Evolutionary conservation across 106 monocot species (phyloP), one percentile per base, ranked within the genome.

Genomic region (Dendrobium chrysotoxum): DNA sequence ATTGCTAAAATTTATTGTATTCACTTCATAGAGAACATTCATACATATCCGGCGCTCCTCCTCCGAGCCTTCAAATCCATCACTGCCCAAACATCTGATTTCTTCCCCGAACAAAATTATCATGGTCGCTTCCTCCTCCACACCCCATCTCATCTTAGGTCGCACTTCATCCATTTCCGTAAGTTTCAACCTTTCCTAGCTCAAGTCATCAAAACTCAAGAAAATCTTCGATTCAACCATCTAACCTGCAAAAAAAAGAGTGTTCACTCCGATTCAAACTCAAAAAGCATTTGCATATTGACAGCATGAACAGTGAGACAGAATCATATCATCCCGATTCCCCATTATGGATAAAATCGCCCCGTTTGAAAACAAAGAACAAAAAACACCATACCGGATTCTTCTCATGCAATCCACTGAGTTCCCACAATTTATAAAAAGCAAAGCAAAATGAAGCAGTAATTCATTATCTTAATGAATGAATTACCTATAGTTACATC

Each of bases 41-140:
- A 82, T 70, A 17, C 84, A 89, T 40, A 92, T 89, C 66, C 40
- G 78, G 70, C 41, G 67, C 77, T 92, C 95, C 28, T 87, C 89
- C 10, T 87, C 78, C 1, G 85, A 89, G 18, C 89, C 79, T 1
- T 83, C 85, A 64, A 91, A 84, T 66, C 25, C 64, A 77, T 86
- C 85, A 9, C 39, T n/a, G 5, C 28, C 21, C 64, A 89, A 75
- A 50, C 17, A 61, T 26, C 15, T 45, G 8, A 86, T 67, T 44
- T 87, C 87, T 44, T 83, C 77, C 53, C 85, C 89, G 75, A 89
- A 87, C 79, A 93, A 55, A 79, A 80, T 82, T 77, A n/a, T 72
- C 75, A 85, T 85, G 28, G 42, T 84, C 66, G 80, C 85, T 71
- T 88, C 86, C 73, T 80, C 82, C 21, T 54, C 76, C 8, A 76